Percentiles rank a stretch among this genome's conserved stretches.
Conservation (phyloP, 768 basidiomycete genomes). For the Leccinum longicurvipes region DNA sequence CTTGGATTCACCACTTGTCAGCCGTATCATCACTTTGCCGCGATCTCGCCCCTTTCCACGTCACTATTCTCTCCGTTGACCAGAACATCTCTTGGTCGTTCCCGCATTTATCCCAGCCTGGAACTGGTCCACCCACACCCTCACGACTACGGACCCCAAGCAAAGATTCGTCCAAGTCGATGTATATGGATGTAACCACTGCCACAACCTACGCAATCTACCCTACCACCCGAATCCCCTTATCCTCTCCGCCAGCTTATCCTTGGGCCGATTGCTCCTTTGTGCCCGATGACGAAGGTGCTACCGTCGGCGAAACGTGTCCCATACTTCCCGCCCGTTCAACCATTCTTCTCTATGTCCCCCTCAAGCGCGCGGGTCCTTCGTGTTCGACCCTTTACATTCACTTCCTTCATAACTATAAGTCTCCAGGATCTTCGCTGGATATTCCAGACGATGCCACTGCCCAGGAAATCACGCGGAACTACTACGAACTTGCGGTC, state of each 20-base stretch:
- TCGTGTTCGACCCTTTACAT: constrained; percentile 52
- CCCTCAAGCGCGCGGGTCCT: constrained; percentile 36
- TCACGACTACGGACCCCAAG: constrained; percentile 27
- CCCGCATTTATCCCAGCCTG: constrained; percentile 31
- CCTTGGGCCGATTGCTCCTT: constrained; percentile 27
- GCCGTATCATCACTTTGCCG: constrained; percentile 35
- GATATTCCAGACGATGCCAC: constrained; percentile 32
- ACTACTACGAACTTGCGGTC: constrained; percentile 67
- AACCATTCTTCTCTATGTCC: constrained; percentile 58
- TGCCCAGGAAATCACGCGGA: constrained; percentile 57
- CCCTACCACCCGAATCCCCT: constrained; percentile 40
- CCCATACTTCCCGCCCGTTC: constrained; percentile 55
- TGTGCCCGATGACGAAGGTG: constrained; percentile 32
- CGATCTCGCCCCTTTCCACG: constrained; percentile 52
- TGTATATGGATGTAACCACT: constrained; percentile 33
- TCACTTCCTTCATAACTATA: constrained; percentile 53
- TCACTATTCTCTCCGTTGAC: constrained; percentile 60
- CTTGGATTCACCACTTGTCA: constrained; percentile 59
- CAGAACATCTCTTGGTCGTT: constrained; percentile 59
- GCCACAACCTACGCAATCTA: constrained; percentile 50
- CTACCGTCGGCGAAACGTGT: constrained; percentile 22
- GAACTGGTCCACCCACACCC: constrained; percentile 21
- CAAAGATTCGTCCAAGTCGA: constrained; percentile 31
- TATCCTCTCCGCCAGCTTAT: constrained; percentile 36
- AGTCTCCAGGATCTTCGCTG: constrained; percentile 40